Percentiles rank a stretch among this genome's conserved stretches.
Evolutionary conservation across 192 early-diverging fungal genomes (phyloP).

Genomic region (Umbelopsis vinacea): DNA sequence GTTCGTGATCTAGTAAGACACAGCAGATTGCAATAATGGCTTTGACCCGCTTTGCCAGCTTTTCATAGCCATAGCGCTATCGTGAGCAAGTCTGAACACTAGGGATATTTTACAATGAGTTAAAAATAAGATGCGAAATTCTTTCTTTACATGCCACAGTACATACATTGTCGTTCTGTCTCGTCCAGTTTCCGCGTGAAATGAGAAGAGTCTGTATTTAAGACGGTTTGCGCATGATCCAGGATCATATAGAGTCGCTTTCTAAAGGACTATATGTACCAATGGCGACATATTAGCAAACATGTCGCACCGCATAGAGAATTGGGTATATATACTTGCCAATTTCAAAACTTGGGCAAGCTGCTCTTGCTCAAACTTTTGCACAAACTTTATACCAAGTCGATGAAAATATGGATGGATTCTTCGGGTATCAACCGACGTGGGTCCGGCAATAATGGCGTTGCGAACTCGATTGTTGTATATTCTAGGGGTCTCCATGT

Average conservation of each 20-base stretch:
- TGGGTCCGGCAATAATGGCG: slow-evolving; percentile 41
- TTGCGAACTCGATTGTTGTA: slow-evolving; percentile 41
- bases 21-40: neutral
- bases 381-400: slow-evolving; percentile 44
- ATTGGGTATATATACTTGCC: slow-evolving; percentile 17
- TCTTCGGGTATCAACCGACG: slow-evolving; percentile 39
- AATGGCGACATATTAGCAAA: neutral
- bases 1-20: neutral
- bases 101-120: neutral
- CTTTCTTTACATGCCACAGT: neutral
- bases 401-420: slow-evolving; percentile 48
- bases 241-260: slow-evolving; percentile 45
- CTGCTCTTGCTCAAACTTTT: slow-evolving; percentile 30
- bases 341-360: slow-evolving; percentile 34
- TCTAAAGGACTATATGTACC: slow-evolving; percentile 45
- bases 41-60: slow-evolving; percentile 9
- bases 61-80: slow-evolving; percentile 1
- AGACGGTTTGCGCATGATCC: slow-evolving; percentile 51
- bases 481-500: slow-evolving; percentile 40
- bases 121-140: too few relatives aligned
- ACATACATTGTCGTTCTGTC: slow-evolving; percentile 53
- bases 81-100: slow-evolving; percentile 12
- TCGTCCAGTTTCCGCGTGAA: slow-evolving; percentile 51
- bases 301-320: neutral
- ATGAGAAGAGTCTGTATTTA: slow-evolving; percentile 40